These are phyloP conservation scores for Gremmenia infestans DNA, from an alignment of 2,329 filamentous ascomycete genomes.

Conservation along the genomic window DNA sequence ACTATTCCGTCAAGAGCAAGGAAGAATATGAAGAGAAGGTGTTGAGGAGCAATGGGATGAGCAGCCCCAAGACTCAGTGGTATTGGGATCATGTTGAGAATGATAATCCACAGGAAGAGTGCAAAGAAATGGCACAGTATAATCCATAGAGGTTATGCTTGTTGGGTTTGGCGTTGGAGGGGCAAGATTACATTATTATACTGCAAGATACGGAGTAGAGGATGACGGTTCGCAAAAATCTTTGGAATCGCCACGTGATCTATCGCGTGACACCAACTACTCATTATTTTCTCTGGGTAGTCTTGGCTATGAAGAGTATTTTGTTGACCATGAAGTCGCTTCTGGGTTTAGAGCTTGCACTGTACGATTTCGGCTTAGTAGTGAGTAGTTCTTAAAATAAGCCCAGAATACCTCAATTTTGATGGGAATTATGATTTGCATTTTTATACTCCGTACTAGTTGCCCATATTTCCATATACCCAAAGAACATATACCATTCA, in stretches of 20 bases:
- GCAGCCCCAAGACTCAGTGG: conserved; percentile 17
- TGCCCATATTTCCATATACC: neutral
- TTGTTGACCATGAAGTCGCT: no score
- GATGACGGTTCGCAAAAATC: neutral
- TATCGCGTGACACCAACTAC: no score
- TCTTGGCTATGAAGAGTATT: no score
- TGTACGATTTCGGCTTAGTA: no score
- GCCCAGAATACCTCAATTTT: no score
- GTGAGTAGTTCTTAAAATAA: no score
- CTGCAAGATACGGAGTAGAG: neutral
- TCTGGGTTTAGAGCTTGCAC: no score
- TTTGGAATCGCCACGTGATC: neutral
- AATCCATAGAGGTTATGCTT: conserved; percentile 11
- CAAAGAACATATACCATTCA: neutral
- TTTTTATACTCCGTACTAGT: neutral
- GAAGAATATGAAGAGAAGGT: conserved; percentile 30
- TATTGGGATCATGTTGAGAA: conserved; percentile 27
- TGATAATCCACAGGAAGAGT: conserved; percentile 16
- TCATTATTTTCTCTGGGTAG: no score
- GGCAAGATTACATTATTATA: neutral
- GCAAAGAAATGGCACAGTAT: conserved; percentile 25
- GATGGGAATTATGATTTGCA: no score
- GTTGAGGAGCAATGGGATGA: conserved; percentile 25
- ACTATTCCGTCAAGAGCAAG: conserved; percentile 32
- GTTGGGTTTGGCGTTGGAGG: neutral